These are phyloP conservation scores for Pulveroboletus ravenelii DNA, from an alignment of 768 basidiomycete genomes.

Conservation along the genomic window DNA sequence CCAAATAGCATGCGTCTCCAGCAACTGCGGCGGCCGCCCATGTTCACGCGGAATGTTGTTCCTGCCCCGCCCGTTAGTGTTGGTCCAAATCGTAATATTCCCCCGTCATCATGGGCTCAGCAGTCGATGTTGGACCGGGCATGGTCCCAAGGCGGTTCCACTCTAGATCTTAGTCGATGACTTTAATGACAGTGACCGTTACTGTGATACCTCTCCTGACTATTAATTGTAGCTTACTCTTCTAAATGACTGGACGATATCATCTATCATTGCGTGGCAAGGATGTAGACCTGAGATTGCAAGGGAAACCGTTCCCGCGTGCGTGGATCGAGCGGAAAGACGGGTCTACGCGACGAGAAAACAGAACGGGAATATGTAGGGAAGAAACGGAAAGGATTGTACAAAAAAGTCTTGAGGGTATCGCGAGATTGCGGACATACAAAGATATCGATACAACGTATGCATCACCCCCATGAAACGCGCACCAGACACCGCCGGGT, in stretches of 20 bases:
- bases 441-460: conserved; percentile 26
- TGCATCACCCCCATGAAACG: conserved; percentile 6
- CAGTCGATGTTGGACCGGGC: conserved; percentile 39
- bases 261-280: conserved; percentile 17
- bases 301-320: not conserved
- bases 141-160: conserved; percentile 39
- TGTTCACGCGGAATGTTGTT: conserved; percentile 41
- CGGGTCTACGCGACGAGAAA: conserved; percentile 3
- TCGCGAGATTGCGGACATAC: conserved; percentile 19
- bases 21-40: conserved; percentile 52
- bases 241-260: not conserved
- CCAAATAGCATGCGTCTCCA: conserved; percentile 50
- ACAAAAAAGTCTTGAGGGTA: conserved; percentile 10
- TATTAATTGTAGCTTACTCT: not conserved
- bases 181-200: conserved; percentile 2
- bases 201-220: conserved; percentile 4
- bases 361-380: not conserved
- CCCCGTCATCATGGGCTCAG: conserved; percentile 37
- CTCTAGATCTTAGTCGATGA: conserved; percentile 38
- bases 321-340: not conserved
- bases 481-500: conserved; percentile 2
- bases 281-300: not conserved
- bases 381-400: not conserved
- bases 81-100: conserved; percentile 36
- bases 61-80: conserved; percentile 34